These are phyloP conservation scores for Hypomyces rosellus DNA, from an alignment of 2,329 filamentous ascomycete genomes.

Conservation along the genomic window DNA sequence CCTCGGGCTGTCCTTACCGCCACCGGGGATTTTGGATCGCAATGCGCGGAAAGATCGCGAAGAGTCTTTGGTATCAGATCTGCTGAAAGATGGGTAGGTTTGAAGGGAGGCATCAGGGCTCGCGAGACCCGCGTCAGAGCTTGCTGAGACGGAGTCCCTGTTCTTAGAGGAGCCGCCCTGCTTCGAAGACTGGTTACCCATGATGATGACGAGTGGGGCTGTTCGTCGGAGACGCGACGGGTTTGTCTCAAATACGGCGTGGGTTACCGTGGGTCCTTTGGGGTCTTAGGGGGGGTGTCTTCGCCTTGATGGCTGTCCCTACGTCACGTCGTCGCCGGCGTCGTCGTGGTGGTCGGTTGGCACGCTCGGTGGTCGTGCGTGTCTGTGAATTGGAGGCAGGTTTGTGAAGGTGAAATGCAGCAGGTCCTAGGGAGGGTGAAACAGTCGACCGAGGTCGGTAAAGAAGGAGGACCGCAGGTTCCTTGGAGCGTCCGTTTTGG, in stretches of 20 bases:
- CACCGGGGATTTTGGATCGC: slow-evolving; percentile 81
- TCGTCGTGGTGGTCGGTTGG: background rate
- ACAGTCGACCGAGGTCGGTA: slow-evolving; percentile 44
- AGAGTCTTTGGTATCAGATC: slow-evolving; percentile 89
- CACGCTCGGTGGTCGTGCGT: background rate
- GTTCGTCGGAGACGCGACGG: slow-evolving; percentile 11
- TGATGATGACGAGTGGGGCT: slow-evolving; percentile 29
- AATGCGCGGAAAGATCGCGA: slow-evolving; percentile 79
- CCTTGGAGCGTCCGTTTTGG: slow-evolving; percentile 46
- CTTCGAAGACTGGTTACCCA: slow-evolving; percentile 73
- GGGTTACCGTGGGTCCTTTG: slow-evolving; percentile 17
- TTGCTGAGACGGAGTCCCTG: slow-evolving; percentile 30
- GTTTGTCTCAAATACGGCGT: slow-evolving; percentile 24
- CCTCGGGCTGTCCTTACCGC: slow-evolving; percentile 72
- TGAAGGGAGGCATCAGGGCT: slow-evolving; percentile 47
- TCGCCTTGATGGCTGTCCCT: slow-evolving; percentile 17
- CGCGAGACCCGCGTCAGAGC: slow-evolving; percentile 24
- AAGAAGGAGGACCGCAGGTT: slow-evolving; percentile 40
- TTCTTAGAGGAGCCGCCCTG: slow-evolving; percentile 49
- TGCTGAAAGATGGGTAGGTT: slow-evolving; percentile 86
- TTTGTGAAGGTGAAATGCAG: slow-evolving; percentile 2
- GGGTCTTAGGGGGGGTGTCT: slow-evolving; percentile 5
- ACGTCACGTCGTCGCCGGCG: slow-evolving; percentile 9
- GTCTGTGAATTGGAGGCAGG: background rate
- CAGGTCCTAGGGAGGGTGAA: slow-evolving; percentile 46